Conservation (phyloP, 2,329 filamentous ascomycete genomes). For the Botrytis deweyae region DNA sequence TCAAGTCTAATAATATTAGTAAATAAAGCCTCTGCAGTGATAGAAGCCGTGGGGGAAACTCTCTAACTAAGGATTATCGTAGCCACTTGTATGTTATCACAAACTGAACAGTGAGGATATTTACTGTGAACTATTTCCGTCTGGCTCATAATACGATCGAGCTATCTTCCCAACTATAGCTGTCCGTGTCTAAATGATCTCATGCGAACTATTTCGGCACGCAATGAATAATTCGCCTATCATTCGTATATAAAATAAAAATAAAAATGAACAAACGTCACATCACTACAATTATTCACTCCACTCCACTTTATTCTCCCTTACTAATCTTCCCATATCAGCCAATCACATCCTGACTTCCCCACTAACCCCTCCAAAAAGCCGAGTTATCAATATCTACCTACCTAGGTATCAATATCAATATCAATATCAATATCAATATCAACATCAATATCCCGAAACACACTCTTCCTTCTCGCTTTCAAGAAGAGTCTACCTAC, state of each 20-base stretch:
- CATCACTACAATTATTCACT: not conserved
- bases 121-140: not conserved
- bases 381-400: no score
- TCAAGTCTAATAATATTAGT: not conserved
- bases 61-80: no score
- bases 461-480: not conserved
- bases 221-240: not conserved
- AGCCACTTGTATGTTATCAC: not conserved
- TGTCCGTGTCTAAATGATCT: not conserved
- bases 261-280: not conserved
- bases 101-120: not conserved
- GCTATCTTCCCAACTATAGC: not conserved
- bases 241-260: no score
- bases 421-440: not conserved
- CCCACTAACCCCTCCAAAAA: not conserved
- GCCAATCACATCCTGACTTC: not conserved
- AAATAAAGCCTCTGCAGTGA: not conserved
- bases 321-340: not conserved
- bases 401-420: not conserved
- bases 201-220: not conserved
- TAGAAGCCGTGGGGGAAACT: not conserved
- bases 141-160: not conserved
- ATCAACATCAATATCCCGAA: not conserved
- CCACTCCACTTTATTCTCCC: not conserved
- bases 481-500: no score